Base-by-base conservation (phyloP, 2,329 filamentous ascomycete species). In the Stenocarpella maydis region DNA sequence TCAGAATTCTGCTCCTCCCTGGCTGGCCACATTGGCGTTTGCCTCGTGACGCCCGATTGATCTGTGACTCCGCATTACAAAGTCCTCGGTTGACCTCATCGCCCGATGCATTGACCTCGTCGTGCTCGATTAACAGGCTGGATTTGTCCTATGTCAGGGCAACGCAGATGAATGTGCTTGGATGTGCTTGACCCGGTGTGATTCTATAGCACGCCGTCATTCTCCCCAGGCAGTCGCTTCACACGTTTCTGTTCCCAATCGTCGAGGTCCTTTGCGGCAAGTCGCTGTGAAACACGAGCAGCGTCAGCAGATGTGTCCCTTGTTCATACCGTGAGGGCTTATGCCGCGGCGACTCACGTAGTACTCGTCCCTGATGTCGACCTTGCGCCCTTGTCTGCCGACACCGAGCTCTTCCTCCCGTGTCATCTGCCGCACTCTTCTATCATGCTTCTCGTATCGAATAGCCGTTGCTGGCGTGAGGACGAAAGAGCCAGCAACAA, bases 171-270 rank as follows among this genome's bases (percentile, higher is more conserved):
- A n/a, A n/a, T n/a, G n/a, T n/a, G n/a, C n/a, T n/a, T n/a, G n/a
- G n/a, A n/a, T 7, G 24, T 66, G 61, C 37, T 39, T 49, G 41
- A 31, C 24, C 6, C 39, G 43, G 50, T 64, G 24, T 64, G 19
- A 17, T 49, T 80, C 43, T 80, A 91, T 74, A 97, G 79, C 63
- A 93, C 87, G 41, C 95, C 95, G 79, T 99, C 95, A 71, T 89
- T 92, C 80, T 99, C 97, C 74, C 96, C 96, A 24, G 93, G 90
- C 71, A 98, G 86, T 78, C 96, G 86, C 83, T 97, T 90, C 14
- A 98, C 94, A 65, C 97, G 90, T 82, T 96, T 97, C 82, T 98
- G 96, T 79, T 98, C 95, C 96, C 96, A 99, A 77, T 94, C 88
- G 76, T 99, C 95, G 71, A 98, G 82, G 78, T 98, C 96, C 80